phyloP scores from a whole-genome alignment of 2,329 filamentous ascomycete genomes.

The Geosmithia morbida region DNA sequence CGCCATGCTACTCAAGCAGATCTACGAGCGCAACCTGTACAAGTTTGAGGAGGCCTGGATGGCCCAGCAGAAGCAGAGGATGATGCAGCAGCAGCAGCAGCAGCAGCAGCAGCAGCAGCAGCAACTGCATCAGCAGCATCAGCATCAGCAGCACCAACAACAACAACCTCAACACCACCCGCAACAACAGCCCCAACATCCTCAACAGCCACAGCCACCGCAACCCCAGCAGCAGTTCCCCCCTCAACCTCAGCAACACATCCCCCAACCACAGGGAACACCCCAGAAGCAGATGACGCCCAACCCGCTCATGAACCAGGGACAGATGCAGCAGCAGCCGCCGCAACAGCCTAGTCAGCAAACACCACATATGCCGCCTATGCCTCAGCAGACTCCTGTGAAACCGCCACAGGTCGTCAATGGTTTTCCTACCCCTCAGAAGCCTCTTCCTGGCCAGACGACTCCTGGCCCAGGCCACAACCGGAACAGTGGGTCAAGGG shows the following conservation, averaged over 20 bases:
- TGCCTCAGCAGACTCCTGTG: constrained; percentile 21
- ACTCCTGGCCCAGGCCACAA: constrained; percentile 19
- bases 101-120: constrained; percentile 24
- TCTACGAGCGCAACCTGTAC: constrained; percentile 63
- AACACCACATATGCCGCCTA: constrained; percentile 25
- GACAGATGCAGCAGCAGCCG: constrained; percentile 7
- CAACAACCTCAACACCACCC: constrained; percentile 18
- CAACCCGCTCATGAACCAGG: constrained; percentile 13
- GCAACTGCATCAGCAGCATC: constrained; percentile 15
- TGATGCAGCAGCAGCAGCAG: constrained; percentile 35
- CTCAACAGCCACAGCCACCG: constrained; percentile 13
- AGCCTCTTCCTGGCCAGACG: constrained; percentile 7
- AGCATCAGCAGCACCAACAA: constrained; percentile 21
- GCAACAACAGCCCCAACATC: constrained; percentile 15
- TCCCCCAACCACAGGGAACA: constrained; percentile 10
- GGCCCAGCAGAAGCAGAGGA: constrained; percentile 37
- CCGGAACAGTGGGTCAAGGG: constrained; percentile 36
- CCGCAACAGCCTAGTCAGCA: constrained; percentile 12
- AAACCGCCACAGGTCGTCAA: constrained; percentile 24
- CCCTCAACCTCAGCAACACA: neutral
- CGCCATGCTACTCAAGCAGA: constrained; percentile 51
- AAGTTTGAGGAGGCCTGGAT: constrained; percentile 62
- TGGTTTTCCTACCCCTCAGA: constrained; percentile 20
- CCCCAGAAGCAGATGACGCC: constrained; percentile 20
- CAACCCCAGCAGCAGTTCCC: constrained; percentile 23